Conservation (phyloP, 83 land plant genomes). For the Picea abies region DNA sequence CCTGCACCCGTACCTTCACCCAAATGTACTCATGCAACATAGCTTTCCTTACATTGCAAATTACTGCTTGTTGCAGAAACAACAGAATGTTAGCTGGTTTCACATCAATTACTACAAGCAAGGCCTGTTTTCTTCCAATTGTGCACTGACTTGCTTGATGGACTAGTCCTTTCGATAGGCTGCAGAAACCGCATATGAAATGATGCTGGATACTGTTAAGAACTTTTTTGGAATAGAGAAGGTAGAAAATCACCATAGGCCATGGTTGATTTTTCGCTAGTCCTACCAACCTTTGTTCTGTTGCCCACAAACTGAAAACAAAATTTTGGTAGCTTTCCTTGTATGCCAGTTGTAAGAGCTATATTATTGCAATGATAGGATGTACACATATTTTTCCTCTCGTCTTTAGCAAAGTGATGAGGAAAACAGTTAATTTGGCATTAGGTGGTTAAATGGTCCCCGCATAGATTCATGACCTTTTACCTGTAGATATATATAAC, state of each 20-base stretch:
- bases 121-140: background rate
- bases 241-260: too few species aligned
- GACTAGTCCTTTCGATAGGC: background rate
- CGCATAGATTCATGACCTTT: background rate
- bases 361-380: slow-evolving; percentile 9
- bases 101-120: background rate
- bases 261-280: background rate
- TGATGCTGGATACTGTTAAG: too few species aligned
- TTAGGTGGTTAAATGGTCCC: slow-evolving; percentile 1
- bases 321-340: background rate
- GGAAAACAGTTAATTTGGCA: slow-evolving; percentile 4
- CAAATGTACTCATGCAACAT: too few species aligned
- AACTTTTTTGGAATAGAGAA: too few species aligned
- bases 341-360: slow-evolving; percentile 7
- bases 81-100: too few species aligned
- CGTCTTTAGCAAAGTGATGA: slow-evolving; percentile 9
- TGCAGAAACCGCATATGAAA: too few species aligned
- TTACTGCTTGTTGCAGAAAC: too few species aligned
- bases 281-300: slow-evolving; percentile 4
- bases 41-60: too few species aligned
- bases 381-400: background rate
- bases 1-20: too few species aligned
- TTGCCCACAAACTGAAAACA: background rate
- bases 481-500: background rate
- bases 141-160: background rate